A percentile compares a stretch with the other conserved stretches of the same genome.
These are phyloP conservation scores for Solanum rostratum DNA, from an alignment of 257 asterid genomes.

Conservation along the genomic window DNA sequence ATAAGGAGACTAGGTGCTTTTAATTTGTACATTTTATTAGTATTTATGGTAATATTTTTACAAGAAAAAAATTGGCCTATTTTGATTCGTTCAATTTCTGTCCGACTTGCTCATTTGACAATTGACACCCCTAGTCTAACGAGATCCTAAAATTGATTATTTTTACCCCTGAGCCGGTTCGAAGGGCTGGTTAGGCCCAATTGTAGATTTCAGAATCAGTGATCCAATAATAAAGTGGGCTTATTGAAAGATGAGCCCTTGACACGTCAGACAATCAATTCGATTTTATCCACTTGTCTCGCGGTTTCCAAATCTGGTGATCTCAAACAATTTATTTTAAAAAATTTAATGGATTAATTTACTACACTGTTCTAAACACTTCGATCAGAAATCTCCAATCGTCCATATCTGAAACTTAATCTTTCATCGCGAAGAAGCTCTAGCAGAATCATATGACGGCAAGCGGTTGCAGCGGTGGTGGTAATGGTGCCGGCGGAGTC, in stretches of 20 bases:
- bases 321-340: not conserved
- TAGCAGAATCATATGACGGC: constrained; percentile 2
- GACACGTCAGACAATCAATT: not conserved
- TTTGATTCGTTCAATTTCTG: too few relatives aligned
- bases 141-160: not conserved
- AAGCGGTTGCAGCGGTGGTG: not conserved
- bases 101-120: too few relatives aligned
- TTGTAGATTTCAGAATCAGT: not conserved
- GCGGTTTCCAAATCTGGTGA: not conserved
- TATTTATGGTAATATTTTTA: too few relatives aligned
- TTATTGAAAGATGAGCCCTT: not conserved
- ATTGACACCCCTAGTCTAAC: not conserved
- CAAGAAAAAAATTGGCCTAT: too few relatives aligned
- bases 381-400: not conserved
- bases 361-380: not conserved
- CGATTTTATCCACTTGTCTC: not conserved
- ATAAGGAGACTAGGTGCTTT: too few relatives aligned
- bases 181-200: not conserved
- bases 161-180: not conserved
- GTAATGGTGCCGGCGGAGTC: not conserved
- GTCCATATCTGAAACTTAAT: not conserved
- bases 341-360: not conserved
- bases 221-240: not conserved
- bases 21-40: too few relatives aligned
- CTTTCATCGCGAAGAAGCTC: not conserved